Evolutionary conservation across 2,329 filamentous ascomycete species (phyloP).

Genomic region (Cladophialophora psammophila): DNA sequence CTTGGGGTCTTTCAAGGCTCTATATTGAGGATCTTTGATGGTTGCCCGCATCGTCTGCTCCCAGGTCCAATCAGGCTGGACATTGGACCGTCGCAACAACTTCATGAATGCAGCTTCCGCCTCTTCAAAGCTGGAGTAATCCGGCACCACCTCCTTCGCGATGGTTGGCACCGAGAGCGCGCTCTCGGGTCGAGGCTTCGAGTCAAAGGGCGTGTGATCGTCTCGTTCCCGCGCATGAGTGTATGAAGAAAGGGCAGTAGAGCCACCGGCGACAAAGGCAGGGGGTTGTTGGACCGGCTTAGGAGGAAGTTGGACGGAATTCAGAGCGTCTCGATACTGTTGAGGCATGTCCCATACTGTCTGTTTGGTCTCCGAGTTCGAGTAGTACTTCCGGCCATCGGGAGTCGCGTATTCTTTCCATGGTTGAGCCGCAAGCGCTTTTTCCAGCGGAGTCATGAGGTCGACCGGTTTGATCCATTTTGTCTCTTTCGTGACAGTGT

Average conservation of each 20-base stretch:
- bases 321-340: conserved; percentile 76
- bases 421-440: conserved; percentile 79
- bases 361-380: conserved; percentile 87
- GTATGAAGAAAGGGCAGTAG: conserved; percentile 52
- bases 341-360: conserved; percentile 96
- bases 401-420: conserved; percentile 93
- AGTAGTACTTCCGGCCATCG: conserved; percentile 92
- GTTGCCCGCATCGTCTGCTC: conserved; percentile 84
- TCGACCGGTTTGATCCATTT: conserved; percentile 95
- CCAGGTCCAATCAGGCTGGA: conserved; percentile 93
- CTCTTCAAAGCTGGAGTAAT: conserved; percentile 81
- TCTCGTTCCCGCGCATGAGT: conserved; percentile 54
- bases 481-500: conserved; percentile 81
- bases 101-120: conserved; percentile 94
- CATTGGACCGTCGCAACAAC: conserved; percentile 80
- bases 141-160: conserved; percentile 67
- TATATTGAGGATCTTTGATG: conserved; percentile 90
- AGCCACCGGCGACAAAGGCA: conserved; percentile 67
- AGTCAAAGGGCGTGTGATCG: conserved; percentile 56
- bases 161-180: conserved; percentile 49
- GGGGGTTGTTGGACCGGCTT: conserved; percentile 56
- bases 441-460: conserved; percentile 82
- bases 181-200: conserved; percentile 57
- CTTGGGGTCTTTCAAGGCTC: conserved; percentile 89
- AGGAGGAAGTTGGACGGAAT: conserved; percentile 58